Evolutionary conservation across 495 filamentous ascomycete genomes (phyloP), one percentile per base, ranked within the genome.

Genomic region (Annulohypoxylon moriforme): DNA sequence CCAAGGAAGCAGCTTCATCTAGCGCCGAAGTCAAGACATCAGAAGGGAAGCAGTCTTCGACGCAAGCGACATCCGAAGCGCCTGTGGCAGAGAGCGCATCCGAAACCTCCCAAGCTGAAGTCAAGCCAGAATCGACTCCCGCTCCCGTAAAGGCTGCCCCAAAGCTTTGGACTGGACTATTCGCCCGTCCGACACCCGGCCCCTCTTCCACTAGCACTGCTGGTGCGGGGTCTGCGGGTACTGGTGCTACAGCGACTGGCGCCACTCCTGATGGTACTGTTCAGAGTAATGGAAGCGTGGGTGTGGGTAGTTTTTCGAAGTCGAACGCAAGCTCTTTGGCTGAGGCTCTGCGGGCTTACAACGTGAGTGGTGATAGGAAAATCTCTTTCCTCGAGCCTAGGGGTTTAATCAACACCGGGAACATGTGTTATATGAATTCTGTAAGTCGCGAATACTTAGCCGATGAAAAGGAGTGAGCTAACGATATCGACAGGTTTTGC

Each of bases 381-480:
- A 82, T 95, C 56, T 81, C 89, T 10, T 98, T 98, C 76, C 85
- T 99, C 4, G 93, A 98, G 78, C 96, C 96, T n/a, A 86, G 96
- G 55, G 96, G 96, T 4, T 87, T 99, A 73, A 90, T 97, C 49
- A 99, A 99, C 80, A 96, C 94, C 47, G 96, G 96, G 7, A 99
- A 99, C 76, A 96, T 98, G 94, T 99, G 96, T 81, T 99, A 98
- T 83, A 98, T 99, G 96, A 99, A 98, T 83, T 97, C 96, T 49
- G 96, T 98, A 86, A 83, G 93, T 80, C 24, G 1, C 33, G 4
- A 20, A n/a, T 44, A 31, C 24, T 9, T 13, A 5, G 13, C 10
- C 16, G 0, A 9, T 40, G 7, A 5, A 40, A 22, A 13, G 10
- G 0, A 64, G 14, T 42, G 55, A 33, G 34, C 66, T 74, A 56